Percentiles rank a stretch among this genome's conserved stretches.
Conservation (phyloP, 257 asterid species). For the Scutellaria minor region DNA sequence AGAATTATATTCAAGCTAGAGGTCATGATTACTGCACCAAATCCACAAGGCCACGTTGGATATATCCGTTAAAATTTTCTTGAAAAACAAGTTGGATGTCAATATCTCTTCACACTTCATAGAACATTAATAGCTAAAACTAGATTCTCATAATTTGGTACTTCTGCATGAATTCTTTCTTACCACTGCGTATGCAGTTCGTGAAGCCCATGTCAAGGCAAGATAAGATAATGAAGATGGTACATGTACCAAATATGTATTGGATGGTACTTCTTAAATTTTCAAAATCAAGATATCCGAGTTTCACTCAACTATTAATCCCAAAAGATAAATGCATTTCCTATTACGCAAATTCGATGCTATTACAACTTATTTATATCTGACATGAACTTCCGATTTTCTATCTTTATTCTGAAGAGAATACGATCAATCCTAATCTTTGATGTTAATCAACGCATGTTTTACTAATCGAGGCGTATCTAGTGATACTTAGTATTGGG, state of each 20-base stretch:
- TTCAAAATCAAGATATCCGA: too few relatives aligned
- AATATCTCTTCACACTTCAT: not conserved
- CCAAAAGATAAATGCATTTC: too few relatives aligned
- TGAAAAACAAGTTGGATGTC: constrained; percentile 34
- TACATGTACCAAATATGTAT: constrained; percentile 24
- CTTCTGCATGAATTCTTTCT: constrained; percentile 28
- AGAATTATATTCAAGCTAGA: too few relatives aligned
- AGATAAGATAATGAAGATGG: constrained; percentile 29
- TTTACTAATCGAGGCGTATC: not conserved
- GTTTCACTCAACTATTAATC: too few relatives aligned
- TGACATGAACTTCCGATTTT: too few relatives aligned
- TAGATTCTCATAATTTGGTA: not conserved
- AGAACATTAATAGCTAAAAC: constrained; percentile 3
- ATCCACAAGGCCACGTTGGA: constrained; percentile 22
- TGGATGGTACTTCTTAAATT: constrained; percentile 6
- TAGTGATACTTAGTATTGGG: not conserved
- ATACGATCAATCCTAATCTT: too few relatives aligned
- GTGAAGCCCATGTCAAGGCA: constrained; percentile 43
- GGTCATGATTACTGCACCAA: constrained; percentile 15
- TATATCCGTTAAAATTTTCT: constrained; percentile 10
- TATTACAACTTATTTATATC: too few relatives aligned
- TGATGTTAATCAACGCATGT: too few relatives aligned
- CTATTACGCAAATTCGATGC: too few relatives aligned
- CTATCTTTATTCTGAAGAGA: too few relatives aligned
- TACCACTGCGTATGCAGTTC: constrained; percentile 32